Base-by-base conservation (phyloP, 202 grass and related monocot species). In the Carex sylvatica region DNA sequence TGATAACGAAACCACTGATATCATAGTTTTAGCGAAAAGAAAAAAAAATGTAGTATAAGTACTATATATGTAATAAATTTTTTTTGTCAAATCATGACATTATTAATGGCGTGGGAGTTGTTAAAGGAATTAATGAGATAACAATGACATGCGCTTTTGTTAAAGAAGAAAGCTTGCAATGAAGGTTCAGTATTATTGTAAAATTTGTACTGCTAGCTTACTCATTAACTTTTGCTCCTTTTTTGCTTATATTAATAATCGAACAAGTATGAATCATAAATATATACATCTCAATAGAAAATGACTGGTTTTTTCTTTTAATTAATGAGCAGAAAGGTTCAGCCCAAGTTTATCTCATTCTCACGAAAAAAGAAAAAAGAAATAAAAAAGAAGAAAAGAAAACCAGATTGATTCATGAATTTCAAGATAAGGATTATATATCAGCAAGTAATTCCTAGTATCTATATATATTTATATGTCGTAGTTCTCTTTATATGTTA, bases 121-220 rank as follows among this genome's bases (percentile, higher is more conserved):
- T 59, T 35, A 20, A 35, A 38, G 52, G 52, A 77, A 2, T 77
- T 36, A 77, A 77, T 58, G 74, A 77, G 46, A 77, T 58, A 77
- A 77, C 52, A 77, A 35, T 16, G 74, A 36, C 74, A 20, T 18
- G 13, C 11, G 24, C 72, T 76, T 56, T 55, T 15, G 24, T 31
- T 55, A 56, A 55, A 33, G 71, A 75, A 74, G 71, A 75, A 75
- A 74, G 42, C 13, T 74, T 74, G 40, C 23, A 49, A 16, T 70
- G 31, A 70, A 70, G 68, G 40, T 49, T 44, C 36, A 24, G 4
- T 74, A 74, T 76, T 71, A 71, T 52, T 26, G 10, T 55, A 55
- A 75, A 9, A 55, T 16, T 7, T 40, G 6, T 40, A 40, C 36
- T 38, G 36, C 5, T 40, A 7, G 1, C 5, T 40, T 40, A 7